phyloP scores from a whole-genome alignment of 495 filamentous ascomycete species.

The Penicillium cosmopolitanum region DNA sequence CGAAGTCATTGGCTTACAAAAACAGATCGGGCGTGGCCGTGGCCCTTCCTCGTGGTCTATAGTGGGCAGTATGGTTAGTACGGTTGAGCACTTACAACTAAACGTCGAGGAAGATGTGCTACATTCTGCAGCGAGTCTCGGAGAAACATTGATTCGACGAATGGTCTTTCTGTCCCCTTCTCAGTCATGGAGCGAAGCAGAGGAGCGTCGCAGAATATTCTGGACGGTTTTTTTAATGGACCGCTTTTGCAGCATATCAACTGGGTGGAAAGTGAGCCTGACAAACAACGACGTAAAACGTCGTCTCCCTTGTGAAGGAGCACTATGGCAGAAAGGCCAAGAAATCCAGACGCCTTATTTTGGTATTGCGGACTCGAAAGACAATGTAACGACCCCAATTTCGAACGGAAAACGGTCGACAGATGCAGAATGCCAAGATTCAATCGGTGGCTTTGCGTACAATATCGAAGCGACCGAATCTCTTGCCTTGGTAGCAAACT shows the following conservation, averaged over 20 bases:
- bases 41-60: slow-evolving; percentile 36
- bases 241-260: slow-evolving; percentile 32
- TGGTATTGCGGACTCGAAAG: slow-evolving; percentile 20
- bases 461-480: slow-evolving; percentile 31
- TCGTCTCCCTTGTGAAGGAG: slow-evolving; percentile 42
- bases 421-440: neutral
- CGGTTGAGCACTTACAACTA: slow-evolving; percentile 31
- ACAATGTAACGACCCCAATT: neutral
- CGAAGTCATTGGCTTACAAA: neutral
- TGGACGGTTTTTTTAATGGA: slow-evolving; percentile 33
- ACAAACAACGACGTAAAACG: slow-evolving; percentile 41
- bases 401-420: neutral
- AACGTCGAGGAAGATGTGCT: slow-evolving; percentile 25
- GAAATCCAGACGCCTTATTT: slow-evolving; percentile 27
- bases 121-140: slow-evolving; percentile 2
- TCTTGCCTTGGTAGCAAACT: slow-evolving; percentile 13
- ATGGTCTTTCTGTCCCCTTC: slow-evolving; percentile 35
- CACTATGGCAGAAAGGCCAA: slow-evolving; percentile 24
- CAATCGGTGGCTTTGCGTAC: slow-evolving; percentile 18
- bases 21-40: slow-evolving; percentile 29
- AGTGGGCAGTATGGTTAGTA: slow-evolving; percentile 29
- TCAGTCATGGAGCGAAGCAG: slow-evolving; percentile 25
- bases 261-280: slow-evolving; percentile 27
- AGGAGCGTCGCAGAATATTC: slow-evolving; percentile 31
- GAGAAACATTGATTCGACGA: slow-evolving; percentile 33